A percentile compares a stretch with the other conserved stretches of the same genome.
Evolutionary conservation across 1,284 basidiomycete genomes (phyloP).

Genomic region (Tremellales sp.): DNA sequence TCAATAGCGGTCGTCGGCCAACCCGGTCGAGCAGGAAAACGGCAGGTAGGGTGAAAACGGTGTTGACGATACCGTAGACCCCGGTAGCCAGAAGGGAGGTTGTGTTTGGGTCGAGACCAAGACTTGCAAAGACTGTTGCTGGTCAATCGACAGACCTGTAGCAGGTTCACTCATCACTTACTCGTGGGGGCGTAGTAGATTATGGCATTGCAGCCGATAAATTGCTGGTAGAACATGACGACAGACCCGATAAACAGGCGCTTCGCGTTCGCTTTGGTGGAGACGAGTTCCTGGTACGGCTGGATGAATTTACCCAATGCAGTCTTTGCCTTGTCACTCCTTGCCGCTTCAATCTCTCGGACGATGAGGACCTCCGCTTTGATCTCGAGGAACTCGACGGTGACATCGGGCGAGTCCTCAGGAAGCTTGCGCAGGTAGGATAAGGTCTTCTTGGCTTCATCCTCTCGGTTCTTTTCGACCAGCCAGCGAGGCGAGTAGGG

Average conservation of each 20-base stretch:
- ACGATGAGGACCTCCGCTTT: neutral
- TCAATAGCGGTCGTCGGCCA: conserved; percentile 21
- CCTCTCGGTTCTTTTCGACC: conserved; percentile 45
- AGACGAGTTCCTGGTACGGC: too few relatives aligned
- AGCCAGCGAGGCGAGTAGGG: conserved; percentile 60
- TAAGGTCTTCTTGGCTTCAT: conserved; percentile 16
- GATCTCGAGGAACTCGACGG: too few relatives aligned
- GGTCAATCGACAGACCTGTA: neutral
- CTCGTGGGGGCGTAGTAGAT: neutral
- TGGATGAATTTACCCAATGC: too few relatives aligned
- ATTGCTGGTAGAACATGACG: too few relatives aligned
- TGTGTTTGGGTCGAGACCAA: conserved; percentile 28
- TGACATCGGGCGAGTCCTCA: too few relatives aligned
- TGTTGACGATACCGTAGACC: conserved; percentile 39
- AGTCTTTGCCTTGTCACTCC: too few relatives aligned
- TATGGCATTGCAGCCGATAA: too few relatives aligned
- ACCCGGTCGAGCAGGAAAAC: too few relatives aligned
- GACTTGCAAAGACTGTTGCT: conserved; percentile 26
- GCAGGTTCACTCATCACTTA: neutral
- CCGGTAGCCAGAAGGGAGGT: conserved; percentile 38
- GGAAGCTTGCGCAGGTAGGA: conserved; percentile 11
- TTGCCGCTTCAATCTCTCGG: too few relatives aligned
- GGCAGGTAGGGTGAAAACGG: too few relatives aligned
- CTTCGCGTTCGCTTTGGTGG: too few relatives aligned
- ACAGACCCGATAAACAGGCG: too few relatives aligned